Base-by-base conservation (phyloP, 129 eudicot species). In the Chrysanthemum makinoi region DNA sequence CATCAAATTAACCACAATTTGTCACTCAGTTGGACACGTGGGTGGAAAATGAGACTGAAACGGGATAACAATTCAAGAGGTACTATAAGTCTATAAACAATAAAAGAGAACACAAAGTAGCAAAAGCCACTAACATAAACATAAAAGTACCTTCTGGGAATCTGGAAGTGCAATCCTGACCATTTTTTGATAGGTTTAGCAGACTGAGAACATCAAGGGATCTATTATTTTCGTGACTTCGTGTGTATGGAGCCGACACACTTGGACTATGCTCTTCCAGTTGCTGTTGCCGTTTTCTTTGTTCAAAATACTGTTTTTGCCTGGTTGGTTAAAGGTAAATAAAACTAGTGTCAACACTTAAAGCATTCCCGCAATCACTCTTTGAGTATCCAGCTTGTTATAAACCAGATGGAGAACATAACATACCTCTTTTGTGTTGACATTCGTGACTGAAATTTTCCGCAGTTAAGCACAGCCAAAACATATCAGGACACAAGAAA, bases 221-320 rank as follows among this genome's bases (percentile, higher is more conserved):
- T 79, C 89, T 77, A 80, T 66, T 86, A 65, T 80, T 79, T 66
- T 80, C 80, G 16, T 44, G 72, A 39, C 66, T 77, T 65, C 60
- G 82, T 11, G 66, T 66, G 88, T 59, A 22, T 62, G 83, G 79
- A 62, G 16, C 67, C 19, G 61, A n/a, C 66, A 69, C 78, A 72
- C 81, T 75, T 56, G 79, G 60, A 43, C 49, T 80, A 9, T 80
- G 81, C 70, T 74, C 69, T 75, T 74, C 53, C 73, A 75, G 87
- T 66, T 86, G 90, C 71, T 80, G 98, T 73, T 84, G 91, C 17
- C 86, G 78, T 79, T 72, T 92, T 76, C 91, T 81, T 80, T 92
- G 95, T 86, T 92, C 98, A 80, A 89, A 92, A 75, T 89, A 92
- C 57, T 92, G 98, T 63, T 85, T 86, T 87, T 92, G 98, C 83